Evolutionary conservation across 352 stramenopile genomes (phyloP), one percentile per base, ranked within the genome.

Genomic region (Globisporangium acanthophoron): DNA sequence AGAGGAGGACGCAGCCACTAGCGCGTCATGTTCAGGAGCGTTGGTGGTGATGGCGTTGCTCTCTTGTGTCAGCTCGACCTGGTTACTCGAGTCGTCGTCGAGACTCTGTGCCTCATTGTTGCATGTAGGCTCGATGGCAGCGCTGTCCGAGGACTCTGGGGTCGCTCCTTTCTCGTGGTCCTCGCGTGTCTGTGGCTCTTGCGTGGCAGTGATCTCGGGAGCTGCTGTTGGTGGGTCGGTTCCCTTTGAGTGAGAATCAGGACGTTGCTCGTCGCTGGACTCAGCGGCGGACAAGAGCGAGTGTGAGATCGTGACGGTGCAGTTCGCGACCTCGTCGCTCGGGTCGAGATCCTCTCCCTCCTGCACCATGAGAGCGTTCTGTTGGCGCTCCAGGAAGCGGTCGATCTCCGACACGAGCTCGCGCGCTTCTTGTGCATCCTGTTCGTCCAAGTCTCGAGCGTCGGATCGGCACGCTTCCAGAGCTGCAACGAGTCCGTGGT

Each of bases 401-500:
- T 63, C 31, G 31, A 54, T 35, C 41, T 11, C 49, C 15, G 21
- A 27, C 12, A 13, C 27, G 0, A 63, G 43, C 24, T 43, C 20
- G 8, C 5, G 44, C 13, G 13, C 6, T 43, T n/a, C 16, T 27
- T 6, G 24, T 2, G 31, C 20, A 2, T 39, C 20, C n/a, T 45
- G 4, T 15, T 13, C 5, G 0, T 54, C 4, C 2, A 18, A 12
- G 16, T 5, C 2, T 54, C n/a, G 44, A 24, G 13, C 24, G n/a
- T 27, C 44, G 20, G 11, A 21, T 13, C 37, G 64, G 18, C 64
- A 69, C 15, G 44, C 54, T 29, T 85, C 67, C 3, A 86, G 52
- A 11, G 68, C n/a, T 4, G 44, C 49, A 2, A 79, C 39, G 5
- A 87, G 68, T 13, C 75, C 64, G 12, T 56, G 37, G 20, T 61